These are phyloP conservation scores for Parascedosporium putredinis DNA, from an alignment of 2,329 filamentous ascomycete species.

Conservation along the genomic window DNA sequence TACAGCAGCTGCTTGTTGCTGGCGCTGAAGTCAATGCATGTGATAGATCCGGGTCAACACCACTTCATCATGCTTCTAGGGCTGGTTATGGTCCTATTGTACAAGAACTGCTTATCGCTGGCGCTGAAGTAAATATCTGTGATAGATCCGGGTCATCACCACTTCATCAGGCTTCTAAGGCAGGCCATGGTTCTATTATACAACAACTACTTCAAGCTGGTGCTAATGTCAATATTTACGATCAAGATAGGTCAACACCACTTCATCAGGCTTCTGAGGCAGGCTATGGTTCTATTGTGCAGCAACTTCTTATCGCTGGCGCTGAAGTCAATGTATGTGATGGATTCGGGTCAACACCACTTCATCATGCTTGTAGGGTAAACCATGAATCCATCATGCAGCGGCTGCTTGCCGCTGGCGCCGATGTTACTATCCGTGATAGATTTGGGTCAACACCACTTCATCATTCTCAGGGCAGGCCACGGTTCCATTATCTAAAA, in stretches of 20 bases:
- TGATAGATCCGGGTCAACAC: background rate
- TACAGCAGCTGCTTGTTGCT: background rate
- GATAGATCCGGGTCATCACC: background rate
- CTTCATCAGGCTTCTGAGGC: background rate
- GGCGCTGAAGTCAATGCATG: background rate
- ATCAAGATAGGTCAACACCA: background rate
- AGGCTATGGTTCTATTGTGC: background rate
- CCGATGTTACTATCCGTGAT: background rate
- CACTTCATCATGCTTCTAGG: background rate
- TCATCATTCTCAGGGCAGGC: too few species aligned
- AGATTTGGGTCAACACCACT: background rate
- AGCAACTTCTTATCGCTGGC: background rate
- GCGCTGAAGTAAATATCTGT: background rate
- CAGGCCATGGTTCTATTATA: too few species aligned
- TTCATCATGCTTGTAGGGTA: background rate
- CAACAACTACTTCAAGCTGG: background rate
- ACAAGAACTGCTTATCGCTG: background rate
- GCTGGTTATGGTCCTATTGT: background rate
- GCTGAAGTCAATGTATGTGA: background rate
- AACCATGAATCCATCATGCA: background rate
- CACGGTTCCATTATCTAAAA: too few species aligned
- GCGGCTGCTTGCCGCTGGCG: background rate
- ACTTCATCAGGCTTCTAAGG: background rate
- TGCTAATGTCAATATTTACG: background rate
- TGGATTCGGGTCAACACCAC: background rate